A percentile compares a stretch with the other conserved stretches of the same genome.
Conservation (phyloP, 352 stramenopile genomes). For the Nothophytophthora sp. region DNA sequence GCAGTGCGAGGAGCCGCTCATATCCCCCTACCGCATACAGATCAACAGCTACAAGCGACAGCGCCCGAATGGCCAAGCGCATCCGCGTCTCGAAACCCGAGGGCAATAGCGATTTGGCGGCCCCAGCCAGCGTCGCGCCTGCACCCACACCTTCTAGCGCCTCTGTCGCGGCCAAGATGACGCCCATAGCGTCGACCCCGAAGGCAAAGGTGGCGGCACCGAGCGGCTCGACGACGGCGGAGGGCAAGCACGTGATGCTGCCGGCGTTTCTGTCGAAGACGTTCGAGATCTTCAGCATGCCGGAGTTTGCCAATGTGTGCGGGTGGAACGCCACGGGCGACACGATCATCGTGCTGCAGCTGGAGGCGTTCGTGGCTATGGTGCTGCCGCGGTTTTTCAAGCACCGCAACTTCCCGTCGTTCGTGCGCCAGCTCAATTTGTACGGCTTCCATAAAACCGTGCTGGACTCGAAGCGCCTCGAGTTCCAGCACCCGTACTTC, state of each 20-base stretch:
- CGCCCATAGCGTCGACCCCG: neutral
- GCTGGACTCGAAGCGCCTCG: slow-evolving; percentile 90
- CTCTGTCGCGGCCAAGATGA: slow-evolving; percentile 3
- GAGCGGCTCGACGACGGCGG: slow-evolving; percentile 10
- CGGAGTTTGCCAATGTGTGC: slow-evolving; percentile 82
- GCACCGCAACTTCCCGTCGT: slow-evolving; percentile 94
- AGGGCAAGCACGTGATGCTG: slow-evolving; percentile 85
- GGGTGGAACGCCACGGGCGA: slow-evolving; percentile 91
- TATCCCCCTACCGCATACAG: neutral
- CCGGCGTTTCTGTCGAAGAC: slow-evolving; percentile 93
- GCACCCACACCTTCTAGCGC: neutral
- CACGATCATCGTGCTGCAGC: slow-evolving; percentile 92
- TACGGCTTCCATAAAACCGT: slow-evolving; percentile 94
- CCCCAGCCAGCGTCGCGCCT: neutral
- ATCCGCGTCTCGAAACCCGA: slow-evolving; percentile 45
- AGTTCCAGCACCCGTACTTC: slow-evolving; percentile 94
- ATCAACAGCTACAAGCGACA: slow-evolving; percentile 11
- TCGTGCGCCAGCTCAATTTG: slow-evolving; percentile 94
- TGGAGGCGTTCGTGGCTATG: slow-evolving; percentile 80
- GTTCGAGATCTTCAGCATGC: slow-evolving; percentile 93
- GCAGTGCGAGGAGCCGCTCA: slow-evolving; percentile 2
- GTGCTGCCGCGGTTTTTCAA: slow-evolving; percentile 92
- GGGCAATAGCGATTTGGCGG: neutral
- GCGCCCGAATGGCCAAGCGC: slow-evolving; percentile 69
- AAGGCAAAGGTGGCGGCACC: slow-evolving; percentile 18